Evolutionary conservation across 441 rosid genomes (phyloP).

Genomic region (Daphne laureola): DNA sequence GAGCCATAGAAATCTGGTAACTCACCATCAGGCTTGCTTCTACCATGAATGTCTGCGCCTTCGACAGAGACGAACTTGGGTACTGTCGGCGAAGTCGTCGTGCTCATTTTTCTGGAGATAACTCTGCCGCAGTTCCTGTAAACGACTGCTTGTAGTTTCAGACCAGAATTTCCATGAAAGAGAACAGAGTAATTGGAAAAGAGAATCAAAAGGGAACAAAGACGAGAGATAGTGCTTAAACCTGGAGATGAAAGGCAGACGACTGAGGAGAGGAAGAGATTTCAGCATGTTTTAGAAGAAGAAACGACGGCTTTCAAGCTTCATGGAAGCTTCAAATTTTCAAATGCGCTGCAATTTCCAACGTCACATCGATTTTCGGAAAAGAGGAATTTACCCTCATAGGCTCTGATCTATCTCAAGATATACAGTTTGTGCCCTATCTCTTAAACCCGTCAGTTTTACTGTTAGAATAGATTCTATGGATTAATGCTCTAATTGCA

Average conservation of each 20-base stretch:
- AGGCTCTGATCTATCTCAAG: no score
- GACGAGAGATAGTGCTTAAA: background rate
- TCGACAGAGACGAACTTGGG: constrained; percentile 56
- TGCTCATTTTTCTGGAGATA: constrained; percentile 39
- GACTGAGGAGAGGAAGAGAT: constrained; percentile 1
- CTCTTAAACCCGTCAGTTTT: no score
- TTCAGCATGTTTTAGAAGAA: constrained; percentile 13
- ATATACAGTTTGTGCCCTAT: no score
- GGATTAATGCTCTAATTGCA: no score
- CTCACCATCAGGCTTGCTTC: constrained; percentile 48
- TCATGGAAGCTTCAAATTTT: no score
- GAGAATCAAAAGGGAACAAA: background rate
- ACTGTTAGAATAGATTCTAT: no score
- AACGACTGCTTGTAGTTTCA: no score
- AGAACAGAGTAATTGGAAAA: background rate
- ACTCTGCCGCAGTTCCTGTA: constrained; percentile 16
- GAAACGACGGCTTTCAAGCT: no score
- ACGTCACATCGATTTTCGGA: no score
- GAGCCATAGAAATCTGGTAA: background rate
- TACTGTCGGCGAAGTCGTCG: constrained; percentile 31
- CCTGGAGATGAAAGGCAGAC: constrained; percentile 13
- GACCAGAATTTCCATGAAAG: no score
- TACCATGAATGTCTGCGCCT: constrained; percentile 33
- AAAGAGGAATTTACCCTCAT: no score
- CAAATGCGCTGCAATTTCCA: no score